Conservation (phyloP, 2,329 filamentous ascomycete species). For the Diaporthe sp. region DNA sequence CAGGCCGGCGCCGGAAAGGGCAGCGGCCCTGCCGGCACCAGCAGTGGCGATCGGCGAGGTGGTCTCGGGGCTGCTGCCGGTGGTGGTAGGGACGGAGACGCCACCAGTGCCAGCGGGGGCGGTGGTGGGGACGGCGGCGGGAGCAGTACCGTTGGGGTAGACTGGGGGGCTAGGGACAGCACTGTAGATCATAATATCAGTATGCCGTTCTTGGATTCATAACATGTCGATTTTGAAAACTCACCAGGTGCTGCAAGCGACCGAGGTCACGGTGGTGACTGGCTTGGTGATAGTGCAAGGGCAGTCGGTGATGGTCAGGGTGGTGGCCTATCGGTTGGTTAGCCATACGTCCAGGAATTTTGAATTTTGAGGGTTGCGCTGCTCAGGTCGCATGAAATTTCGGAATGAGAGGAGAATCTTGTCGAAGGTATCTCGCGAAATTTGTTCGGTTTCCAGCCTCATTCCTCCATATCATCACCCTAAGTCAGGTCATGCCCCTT, state of each 20-base stretch:
- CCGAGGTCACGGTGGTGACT: conserved; percentile 63
- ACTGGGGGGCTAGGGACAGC: conserved; percentile 39
- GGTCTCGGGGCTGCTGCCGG: conserved; percentile 47
- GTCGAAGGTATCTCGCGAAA: not conserved
- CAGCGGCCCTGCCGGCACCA: conserved; percentile 68
- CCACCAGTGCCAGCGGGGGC: conserved; percentile 47
- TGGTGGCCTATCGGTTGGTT: conserved; percentile 64
- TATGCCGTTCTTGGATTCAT: not conserved
- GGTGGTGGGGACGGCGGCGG: conserved; percentile 48
- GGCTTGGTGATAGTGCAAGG: conserved; percentile 76
- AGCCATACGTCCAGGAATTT: conserved; percentile 29
- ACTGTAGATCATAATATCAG: conserved; percentile 1
- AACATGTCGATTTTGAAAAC: too few relatives aligned
- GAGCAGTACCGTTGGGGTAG: conserved; percentile 55
- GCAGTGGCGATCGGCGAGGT: conserved; percentile 65
- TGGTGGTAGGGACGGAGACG: conserved; percentile 24
- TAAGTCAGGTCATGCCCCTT: not conserved
- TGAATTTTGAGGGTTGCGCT: not conserved
- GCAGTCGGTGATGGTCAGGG: conserved; percentile 79
- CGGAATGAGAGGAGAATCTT: not conserved
- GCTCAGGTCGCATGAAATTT: not conserved
- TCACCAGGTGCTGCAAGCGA: conserved; percentile 68
- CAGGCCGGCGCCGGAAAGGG: conserved; percentile 69
- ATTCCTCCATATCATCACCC: not conserved
- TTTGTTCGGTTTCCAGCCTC: conserved; percentile 3